Evolutionary conservation across 202 grass and related monocot species (phyloP), one percentile per base, ranked within the genome.

Genomic region (Panicum hallii): DNA sequence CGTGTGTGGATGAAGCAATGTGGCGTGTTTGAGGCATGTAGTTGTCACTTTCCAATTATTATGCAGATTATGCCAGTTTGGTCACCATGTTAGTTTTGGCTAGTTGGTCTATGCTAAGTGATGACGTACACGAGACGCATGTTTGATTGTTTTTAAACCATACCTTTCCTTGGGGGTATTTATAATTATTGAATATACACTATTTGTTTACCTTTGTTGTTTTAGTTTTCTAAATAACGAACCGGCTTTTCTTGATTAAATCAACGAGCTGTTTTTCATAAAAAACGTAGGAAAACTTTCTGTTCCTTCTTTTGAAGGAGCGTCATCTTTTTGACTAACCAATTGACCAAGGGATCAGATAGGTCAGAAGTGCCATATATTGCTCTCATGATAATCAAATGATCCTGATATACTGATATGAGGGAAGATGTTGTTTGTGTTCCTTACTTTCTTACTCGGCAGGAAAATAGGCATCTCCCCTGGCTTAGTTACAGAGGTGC

Each of bases 11-110:
- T 60, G 50, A 67, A 83, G 48, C n/a, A 23, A 50, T 41, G 10
- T 55, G 74, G 46, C 13, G 12, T 83, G 44, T 60, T 67, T 44
- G 68, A 79, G 34, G 61, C 19, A 47, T 41, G 78, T 79, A 69
- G 44, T 80, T 79, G 53, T 64, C 30, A 40, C 32, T 63, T 75
- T 79, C 23, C 43, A 44, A n/a, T 75, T 79, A 52, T 79, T 77
- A 52, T 73, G n/a, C 45, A 47, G 74, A 74, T 87, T 74, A 79
- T 72, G 43, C 32, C 52, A 45, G 11, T 71, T 77, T 63, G 71
- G n/a, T 63, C 5, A 9, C 11, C 34, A 36, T 0, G 4, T 79
- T 57, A 55, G n/a, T 70, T 75, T 41, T 45, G 52, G 11, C 17
- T 67, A 28, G 23, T 43, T 74, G 54, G 53, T 70, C 56, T 72